phyloP scores from a whole-genome alignment of 768 basidiomycete genomes.

The Megacollybia marginata region DNA sequence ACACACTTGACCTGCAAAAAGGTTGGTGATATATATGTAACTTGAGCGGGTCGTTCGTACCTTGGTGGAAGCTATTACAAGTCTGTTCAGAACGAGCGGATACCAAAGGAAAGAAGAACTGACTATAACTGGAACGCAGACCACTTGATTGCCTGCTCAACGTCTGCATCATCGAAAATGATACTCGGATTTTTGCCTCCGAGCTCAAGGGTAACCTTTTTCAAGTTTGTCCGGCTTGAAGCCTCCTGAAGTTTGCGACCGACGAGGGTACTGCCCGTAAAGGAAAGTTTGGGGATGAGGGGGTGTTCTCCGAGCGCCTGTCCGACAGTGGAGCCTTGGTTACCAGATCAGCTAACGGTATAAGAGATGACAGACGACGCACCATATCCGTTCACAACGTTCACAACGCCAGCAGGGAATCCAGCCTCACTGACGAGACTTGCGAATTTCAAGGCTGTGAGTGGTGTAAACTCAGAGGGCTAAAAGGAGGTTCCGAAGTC shows the following conservation, averaged over 20 bases:
- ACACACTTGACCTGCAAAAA: conserved; percentile 73
- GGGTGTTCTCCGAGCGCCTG: conserved; percentile 59
- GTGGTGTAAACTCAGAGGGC: conserved; percentile 70
- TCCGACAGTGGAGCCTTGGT: conserved; percentile 43
- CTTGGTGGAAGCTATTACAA: too few species aligned
- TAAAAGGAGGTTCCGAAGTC: conserved; percentile 1
- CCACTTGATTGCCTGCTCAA: conserved; percentile 67
- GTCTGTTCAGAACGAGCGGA: too few species aligned
- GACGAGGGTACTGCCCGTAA: conserved; percentile 69
- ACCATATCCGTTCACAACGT: conserved; percentile 65
- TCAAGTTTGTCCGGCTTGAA: conserved; percentile 65
- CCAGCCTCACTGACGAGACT: conserved; percentile 61
- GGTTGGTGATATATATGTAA: conserved; percentile 72
- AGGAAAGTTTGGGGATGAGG: conserved; percentile 62
- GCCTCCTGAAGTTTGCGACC: too few species aligned
- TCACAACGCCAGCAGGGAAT: conserved; percentile 70
- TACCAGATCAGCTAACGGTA: not conserved
- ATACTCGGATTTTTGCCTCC: conserved; percentile 62
- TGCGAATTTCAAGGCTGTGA: conserved; percentile 47
- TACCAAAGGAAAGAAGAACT: too few species aligned
- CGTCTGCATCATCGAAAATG: too few species aligned
- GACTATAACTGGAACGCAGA: too few species aligned
- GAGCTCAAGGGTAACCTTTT: conserved; percentile 67
- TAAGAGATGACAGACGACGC: not conserved
- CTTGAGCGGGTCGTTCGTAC: too few species aligned